A percentile compares a stretch with the other conserved stretches of the same genome.
phyloP scores from a whole-genome alignment of 139 green algal species.

The Ettlia oleoabundans region DNA sequence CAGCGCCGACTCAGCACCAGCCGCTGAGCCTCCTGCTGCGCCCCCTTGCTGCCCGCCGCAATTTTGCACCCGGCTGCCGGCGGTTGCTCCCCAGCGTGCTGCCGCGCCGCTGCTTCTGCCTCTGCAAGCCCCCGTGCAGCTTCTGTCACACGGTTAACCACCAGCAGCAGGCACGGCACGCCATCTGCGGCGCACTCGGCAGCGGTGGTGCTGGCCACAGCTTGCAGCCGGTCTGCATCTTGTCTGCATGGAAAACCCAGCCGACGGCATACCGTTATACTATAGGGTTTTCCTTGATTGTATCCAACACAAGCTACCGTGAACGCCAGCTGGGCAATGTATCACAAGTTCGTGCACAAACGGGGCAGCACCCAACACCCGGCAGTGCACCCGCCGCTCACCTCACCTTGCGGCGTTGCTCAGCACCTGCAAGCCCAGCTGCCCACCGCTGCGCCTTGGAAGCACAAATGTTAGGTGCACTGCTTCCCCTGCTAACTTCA shows the following conservation, averaged over 20 bases:
- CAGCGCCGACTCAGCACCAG: conserved; percentile 19
- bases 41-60: background rate
- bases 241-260: too few relatives aligned
- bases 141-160: background rate
- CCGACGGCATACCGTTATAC: too few relatives aligned
- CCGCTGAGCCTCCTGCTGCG: background rate
- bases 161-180: conserved; percentile 24
- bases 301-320: too few relatives aligned
- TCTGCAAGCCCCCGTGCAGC: background rate
- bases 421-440: conserved; percentile 1
- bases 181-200: background rate
- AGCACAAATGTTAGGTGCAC: conserved; percentile 20
- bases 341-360: too few relatives aligned
- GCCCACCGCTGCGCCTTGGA: background rate
- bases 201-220: background rate
- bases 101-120: background rate
- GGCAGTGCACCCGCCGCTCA: too few relatives aligned
- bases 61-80: background rate
- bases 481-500: background rate
- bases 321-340: too few relatives aligned
- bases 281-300: too few relatives aligned
- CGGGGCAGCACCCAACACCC: too few relatives aligned
- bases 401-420: conserved; percentile 1
- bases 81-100: background rate
- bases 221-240: conserved; percentile 3